A percentile compares a stretch with the other conserved stretches of the same genome.
Conservation (phyloP, 371 early-diverging fungal species). For the Umbelopsis sp. region DNA sequence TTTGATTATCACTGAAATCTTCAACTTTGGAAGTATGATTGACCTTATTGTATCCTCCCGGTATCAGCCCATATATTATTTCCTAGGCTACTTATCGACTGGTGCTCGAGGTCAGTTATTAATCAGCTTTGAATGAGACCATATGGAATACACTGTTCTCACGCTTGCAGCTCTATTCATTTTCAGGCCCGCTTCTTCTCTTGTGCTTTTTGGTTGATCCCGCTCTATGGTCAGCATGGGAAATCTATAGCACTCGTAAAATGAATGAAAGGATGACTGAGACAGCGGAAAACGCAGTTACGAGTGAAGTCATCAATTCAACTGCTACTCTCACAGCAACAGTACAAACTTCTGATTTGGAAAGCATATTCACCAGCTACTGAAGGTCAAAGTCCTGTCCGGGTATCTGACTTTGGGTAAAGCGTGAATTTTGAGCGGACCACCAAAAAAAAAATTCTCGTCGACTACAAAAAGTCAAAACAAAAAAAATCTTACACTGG, state of each 20-base stretch:
- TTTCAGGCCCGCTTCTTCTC: background rate
- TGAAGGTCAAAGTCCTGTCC: too few species aligned
- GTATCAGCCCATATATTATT: background rate
- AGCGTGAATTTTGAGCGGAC: background rate
- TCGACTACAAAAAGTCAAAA: background rate
- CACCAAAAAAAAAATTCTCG: background rate
- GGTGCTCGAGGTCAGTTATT: background rate
- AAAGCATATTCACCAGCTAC: too few species aligned
- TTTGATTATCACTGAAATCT: constrained; percentile 2
- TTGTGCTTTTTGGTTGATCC: constrained; percentile 6
- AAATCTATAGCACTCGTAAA: too few species aligned
- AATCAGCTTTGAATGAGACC: background rate
- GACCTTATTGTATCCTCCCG: background rate
- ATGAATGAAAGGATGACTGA: too few species aligned
- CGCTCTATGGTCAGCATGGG: background rate
- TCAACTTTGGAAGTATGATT: constrained; percentile 6
- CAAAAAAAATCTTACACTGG: background rate
- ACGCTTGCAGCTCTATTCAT: background rate
- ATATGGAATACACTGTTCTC: background rate
- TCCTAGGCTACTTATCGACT: background rate
- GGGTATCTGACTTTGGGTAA: background rate
- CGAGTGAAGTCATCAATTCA: too few species aligned
- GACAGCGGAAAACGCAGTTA: too few species aligned
- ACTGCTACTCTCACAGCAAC: too few species aligned
- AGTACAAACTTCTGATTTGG: too few species aligned